Conservation (phyloP, 1,284 basidiomycete genomes). For the Ceratobasidium sp. region DNA sequence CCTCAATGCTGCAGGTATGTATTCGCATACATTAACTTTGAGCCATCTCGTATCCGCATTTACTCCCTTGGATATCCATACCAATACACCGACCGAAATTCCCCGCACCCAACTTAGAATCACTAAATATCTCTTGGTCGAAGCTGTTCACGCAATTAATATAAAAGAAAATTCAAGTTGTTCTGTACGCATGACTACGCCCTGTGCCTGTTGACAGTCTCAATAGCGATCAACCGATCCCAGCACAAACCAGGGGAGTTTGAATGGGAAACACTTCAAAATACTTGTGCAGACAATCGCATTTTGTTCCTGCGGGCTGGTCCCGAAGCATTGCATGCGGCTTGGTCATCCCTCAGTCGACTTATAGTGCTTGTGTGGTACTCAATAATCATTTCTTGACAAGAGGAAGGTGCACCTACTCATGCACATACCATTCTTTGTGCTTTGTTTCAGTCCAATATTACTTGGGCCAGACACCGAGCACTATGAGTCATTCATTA, state of each 20-base stretch:
- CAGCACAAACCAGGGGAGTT: slow-evolving; percentile 47
- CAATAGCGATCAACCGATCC: not conserved
- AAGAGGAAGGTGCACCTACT: slow-evolving; percentile 46
- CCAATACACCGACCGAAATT: slow-evolving; percentile 51
- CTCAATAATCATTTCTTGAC: slow-evolving; percentile 15
- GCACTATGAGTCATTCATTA: slow-evolving; percentile 43
- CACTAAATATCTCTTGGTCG: slow-evolving; percentile 53
- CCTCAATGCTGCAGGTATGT: not conserved
- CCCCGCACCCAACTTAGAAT: slow-evolving; percentile 52
- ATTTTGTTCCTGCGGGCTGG: slow-evolving; percentile 49
- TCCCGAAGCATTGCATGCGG: slow-evolving; percentile 46
- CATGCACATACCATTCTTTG: slow-evolving; percentile 40
- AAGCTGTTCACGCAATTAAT: slow-evolving; percentile 47
- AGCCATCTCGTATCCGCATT: not conserved
- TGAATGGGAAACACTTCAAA: slow-evolving; percentile 53
- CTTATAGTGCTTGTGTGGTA: slow-evolving; percentile 50
- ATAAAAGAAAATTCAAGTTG: slow-evolving; percentile 44
- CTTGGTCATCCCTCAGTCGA: slow-evolving; percentile 48
- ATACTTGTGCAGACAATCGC: slow-evolving; percentile 50
- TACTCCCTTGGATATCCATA: slow-evolving; percentile 33
- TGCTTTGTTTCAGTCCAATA: slow-evolving; percentile 43
- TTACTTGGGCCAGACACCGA: slow-evolving; percentile 33
- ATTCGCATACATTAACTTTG: not conserved
- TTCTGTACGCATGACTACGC: slow-evolving; percentile 47
- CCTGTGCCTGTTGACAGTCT: slow-evolving; percentile 16